Base-by-base conservation (phyloP, 2,329 filamentous ascomycete genomes). In the Talaromyces sp. region DNA sequence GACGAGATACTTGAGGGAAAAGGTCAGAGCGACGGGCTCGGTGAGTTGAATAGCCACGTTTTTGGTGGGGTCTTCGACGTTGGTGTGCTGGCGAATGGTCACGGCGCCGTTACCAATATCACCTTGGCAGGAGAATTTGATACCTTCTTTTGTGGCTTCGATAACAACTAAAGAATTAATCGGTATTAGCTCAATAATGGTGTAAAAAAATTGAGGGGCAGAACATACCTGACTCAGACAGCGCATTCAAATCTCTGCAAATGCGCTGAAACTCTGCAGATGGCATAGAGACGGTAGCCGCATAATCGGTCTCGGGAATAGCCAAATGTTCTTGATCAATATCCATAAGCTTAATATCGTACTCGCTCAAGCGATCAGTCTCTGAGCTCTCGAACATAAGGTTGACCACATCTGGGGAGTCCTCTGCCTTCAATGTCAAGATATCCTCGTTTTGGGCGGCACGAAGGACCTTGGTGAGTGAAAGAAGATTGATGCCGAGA, bases 321-420 rank as follows among this genome's bases (percentile, higher is more conserved):
- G 95, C 95, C 79, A 99, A 82, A 79, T 99, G 95, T 84, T 99
- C 95, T 82, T 99, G 96, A 80, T 99, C 95, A 78, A 99, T 99
- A 77, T 99, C 95, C 95, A 99, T 99, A 77, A 99, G 88, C 85
- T 99, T 99, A 80, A 99, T 90, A 79, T 99, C 95, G 78, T 99
- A 99, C 83, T 99, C 96, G 85, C 91, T 96, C 75, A 99, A 86
- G 69, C 95, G 86, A 79, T 99, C 95, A 72, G 86, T 90, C 74
- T 89, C 87, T 68, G 85, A 82, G 83, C 88, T 96, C 87, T 99
- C 96, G 75, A 99, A 99, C 70, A 93, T 86, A 68, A 99, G 83
- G 84, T 96, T 98, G 71, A 99, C 88, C 56, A 93, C 91, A 79
- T 99, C 95, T 55, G 95, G 95, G 42, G 92, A 89, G 77, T 99